Base-by-base conservation (phyloP, 495 filamentous ascomycete species). In the Lindgomyces ingoldianus region DNA sequence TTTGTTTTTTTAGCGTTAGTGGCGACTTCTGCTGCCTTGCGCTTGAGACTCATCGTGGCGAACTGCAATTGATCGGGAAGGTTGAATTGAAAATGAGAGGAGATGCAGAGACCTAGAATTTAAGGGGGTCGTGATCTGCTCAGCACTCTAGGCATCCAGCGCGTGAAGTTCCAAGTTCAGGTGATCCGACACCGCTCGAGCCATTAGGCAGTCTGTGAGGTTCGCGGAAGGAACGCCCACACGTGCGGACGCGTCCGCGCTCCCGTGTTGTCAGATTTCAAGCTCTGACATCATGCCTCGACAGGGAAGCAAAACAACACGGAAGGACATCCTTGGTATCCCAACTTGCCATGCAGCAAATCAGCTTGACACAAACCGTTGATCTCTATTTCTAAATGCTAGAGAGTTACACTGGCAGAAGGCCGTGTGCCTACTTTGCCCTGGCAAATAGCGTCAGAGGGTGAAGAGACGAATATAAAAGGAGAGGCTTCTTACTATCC, bases 1-100 rank as follows among this genome's bases (percentile, higher is more conserved):
- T 92, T 96, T 61, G 88, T 73, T 75, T 96, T 97, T 75, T 92
- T 91, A 25, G 82, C 72, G 4, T 76, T 73, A 18, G 77, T 73
- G 16, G 79, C 72, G 21, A 80, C 69, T 3, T 82, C 78, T 41
- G 73, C 72, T 41, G 85, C 84, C 79, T 91, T 91, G 64, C 90
- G 86, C 77, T 93, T 93, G 53, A 85, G 72, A n/a, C 73, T 73
- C 76, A 78, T 78, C 63, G 51, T 65, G 60, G 61, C 33, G 21
- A 48, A n/a, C 39, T 29, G 29, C 56, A 57, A 65, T 70, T 59
- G 48, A 56, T 62, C 25, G 36, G 46, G 53, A 41, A 4, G 44
- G 8, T 24, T 4, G 44, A 49, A 30, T 18, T 46, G 39, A 53
- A 60, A 39, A 39, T 45, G 41, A 25, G 16, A 47, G 6, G 45